Base-by-base conservation (phyloP, 495 filamentous ascomycete genomes). In the Aspergillus avenaceus region DNA sequence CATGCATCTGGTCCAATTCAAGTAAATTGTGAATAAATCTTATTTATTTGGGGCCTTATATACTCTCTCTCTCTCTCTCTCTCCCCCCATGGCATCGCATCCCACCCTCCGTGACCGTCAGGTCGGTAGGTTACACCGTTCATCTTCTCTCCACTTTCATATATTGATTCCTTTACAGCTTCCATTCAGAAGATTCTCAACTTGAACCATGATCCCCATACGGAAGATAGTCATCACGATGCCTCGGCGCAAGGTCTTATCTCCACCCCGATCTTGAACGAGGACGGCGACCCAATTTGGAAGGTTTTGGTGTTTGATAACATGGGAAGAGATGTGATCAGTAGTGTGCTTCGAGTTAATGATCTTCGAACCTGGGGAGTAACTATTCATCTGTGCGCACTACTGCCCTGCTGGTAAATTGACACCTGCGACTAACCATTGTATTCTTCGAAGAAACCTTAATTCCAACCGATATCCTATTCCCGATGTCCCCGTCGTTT, bases 131-230 rank as follows among this genome's bases (percentile, higher is more conserved):
- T 76, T 68, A n/a, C n/a, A n/a, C n/a, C n/a, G n/a, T 65, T 60
- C 53, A 88, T 84, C 79, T 38, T 86, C 83, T 13, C 24, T 41
- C 3, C 21, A 36, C 9, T 31, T 1, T 18, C n/a, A 9, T 27
- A 13, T 34, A 19, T n/a, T 28, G 16, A 28, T 13, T 7, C 5
- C 44, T n/a, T 28, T 28, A 29, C 58, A 98, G 95, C 86, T 41
- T 95, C 91, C 2, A 90, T 98, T 56, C 89, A 95, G 72, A 95
- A 90, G 70, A 89, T 98, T 57, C 83, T 98, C 58, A 97, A 96
- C 68, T 71, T 98, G 60, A 98, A 98, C 64, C 87, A 95, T 65
- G 70, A 80, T 16, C 63, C 83, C 22, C 68, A 76, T 41, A 60
- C 72, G 34, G 72, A 73, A 49, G 78, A 86, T 19, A 54, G 60